Base-by-base conservation (phyloP, 192 early-diverging fungal species). In the Coemansia sp. region DNA sequence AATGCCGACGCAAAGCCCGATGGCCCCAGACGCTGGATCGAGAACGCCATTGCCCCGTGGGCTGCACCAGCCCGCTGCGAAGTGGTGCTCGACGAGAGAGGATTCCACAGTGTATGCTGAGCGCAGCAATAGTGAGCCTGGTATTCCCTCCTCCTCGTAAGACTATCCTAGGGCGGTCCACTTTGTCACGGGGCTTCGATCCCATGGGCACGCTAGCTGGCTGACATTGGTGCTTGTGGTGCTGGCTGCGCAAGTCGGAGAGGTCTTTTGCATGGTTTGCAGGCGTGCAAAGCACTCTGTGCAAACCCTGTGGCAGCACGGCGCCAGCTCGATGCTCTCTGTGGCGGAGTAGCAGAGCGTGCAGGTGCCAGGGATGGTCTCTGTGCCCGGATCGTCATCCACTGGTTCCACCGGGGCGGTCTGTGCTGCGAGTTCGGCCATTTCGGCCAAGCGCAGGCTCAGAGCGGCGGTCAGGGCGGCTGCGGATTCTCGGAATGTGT, bases 301-400 rank as follows among this genome's bases (percentile, higher is more conserved):
- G 42, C 70, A 73, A 9, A 73, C 28, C 4, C 48, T 34, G 46
- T 73, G 70, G 6, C 42, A 34, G 55, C 70, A 73, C 10, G 63
- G 70, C 27, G 19, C 35, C n/a, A 73, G 59, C 36, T 26, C 42
- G 10, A 66, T 38, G 1, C 58, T 38, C 17, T 73, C 64, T 27
- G 44, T 30, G n/a, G 61, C 57, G 4, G 63, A 45, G 50, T 62
- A 73, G 51, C 70, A 73, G 17, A 73, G 47, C n/a, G 70, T 66
- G 33, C 70, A 73, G 5, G 40, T 41, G 3, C 48, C 47, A 22
- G 61, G 61, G 20, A 56, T 26, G 9, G 61, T 51, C 26, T 64
- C 61, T 46, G 61, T 64, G 13, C 35, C 47, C 9, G 59, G 45
- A 30, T 61, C 59, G 8, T 61, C 59, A 6, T 32, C 30, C 24